Conservation (phyloP, 2,329 filamentous ascomycete species). For the Colletotrichum lupini region DNA sequence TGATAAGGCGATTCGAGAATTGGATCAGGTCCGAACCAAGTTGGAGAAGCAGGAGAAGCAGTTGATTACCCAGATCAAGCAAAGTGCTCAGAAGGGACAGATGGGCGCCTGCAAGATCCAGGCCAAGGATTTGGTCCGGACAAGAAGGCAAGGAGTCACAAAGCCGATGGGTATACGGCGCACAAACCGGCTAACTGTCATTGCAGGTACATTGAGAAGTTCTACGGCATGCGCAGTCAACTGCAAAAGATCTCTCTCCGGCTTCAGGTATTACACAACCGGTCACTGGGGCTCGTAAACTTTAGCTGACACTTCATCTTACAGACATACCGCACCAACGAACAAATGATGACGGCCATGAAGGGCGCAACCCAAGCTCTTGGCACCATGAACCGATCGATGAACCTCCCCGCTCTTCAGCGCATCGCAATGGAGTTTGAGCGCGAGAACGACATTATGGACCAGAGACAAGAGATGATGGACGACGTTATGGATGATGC, state of each 20-base stretch:
- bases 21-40: constrained; percentile 94
- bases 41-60: constrained; percentile 99
- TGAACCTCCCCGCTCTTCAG: constrained; percentile 96
- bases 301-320: constrained; percentile 26
- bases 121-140: constrained; percentile 95
- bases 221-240: constrained; percentile 98
- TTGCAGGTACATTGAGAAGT: constrained; percentile 91
- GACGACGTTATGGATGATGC: constrained; percentile 98
- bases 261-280: constrained; percentile 76
- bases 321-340: constrained; percentile 95
- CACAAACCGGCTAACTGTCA: background rate
- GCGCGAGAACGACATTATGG: constrained; percentile 99
- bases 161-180: background rate
- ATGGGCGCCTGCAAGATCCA: constrained; percentile 99
- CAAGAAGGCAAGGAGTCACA: constrained; percentile 71
- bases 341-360: constrained; percentile 99
- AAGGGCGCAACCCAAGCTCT: constrained; percentile 94
- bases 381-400: constrained; percentile 96
- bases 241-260: constrained; percentile 94
- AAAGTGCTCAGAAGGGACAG: constrained; percentile 97
- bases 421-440: constrained; percentile 99
- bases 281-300: background rate
- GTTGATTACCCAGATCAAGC: constrained; percentile 94
- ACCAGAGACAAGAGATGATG: constrained; percentile 99
- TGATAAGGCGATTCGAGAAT: constrained; percentile 95